Evolutionary conservation across 352 stramenopile species (phyloP).

Genomic region (Phytophthora tubulina): DNA sequence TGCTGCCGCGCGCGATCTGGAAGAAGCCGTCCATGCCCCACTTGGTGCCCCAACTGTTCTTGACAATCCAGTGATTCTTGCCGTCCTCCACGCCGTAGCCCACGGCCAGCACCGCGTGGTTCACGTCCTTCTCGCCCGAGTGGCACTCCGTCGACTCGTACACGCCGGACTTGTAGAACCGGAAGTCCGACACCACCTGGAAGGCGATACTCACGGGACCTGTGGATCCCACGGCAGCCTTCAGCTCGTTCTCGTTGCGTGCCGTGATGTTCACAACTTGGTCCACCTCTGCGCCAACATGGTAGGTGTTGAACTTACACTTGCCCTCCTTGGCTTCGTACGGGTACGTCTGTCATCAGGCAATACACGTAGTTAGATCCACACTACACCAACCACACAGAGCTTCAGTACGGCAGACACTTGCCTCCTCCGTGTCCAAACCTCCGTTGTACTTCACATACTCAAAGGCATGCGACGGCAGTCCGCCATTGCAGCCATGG

Average conservation of each 20-base stretch:
- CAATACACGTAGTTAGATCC: neutral
- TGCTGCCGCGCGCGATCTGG: constrained; percentile 91
- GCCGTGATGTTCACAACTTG: constrained; percentile 89
- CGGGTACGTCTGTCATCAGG: constrained; percentile 58
- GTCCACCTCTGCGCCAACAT: constrained; percentile 77
- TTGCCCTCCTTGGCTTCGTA: constrained; percentile 83
- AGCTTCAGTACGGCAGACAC: neutral
- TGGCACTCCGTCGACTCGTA: constrained; percentile 89
- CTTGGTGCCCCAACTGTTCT: constrained; percentile 95
- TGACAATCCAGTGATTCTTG: constrained; percentile 96
- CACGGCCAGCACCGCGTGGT: constrained; percentile 95
- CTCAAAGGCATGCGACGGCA: constrained; percentile 98
- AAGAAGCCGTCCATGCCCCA: constrained; percentile 98
- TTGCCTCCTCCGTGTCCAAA: constrained; percentile 80
- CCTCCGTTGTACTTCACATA: constrained; percentile 94
- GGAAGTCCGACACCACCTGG: constrained; percentile 90
- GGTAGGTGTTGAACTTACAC: constrained; percentile 84
- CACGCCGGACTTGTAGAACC: constrained; percentile 91
- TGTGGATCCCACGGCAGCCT: constrained; percentile 65
- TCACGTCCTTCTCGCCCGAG: constrained; percentile 87
- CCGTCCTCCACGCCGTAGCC: constrained; percentile 95
- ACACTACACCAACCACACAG: neutral
- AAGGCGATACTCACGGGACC: constrained; percentile 89
- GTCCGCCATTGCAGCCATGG: constrained; percentile 96
- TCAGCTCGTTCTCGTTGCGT: constrained; percentile 80